Evolutionary conservation across 108 stramenopile genomes (phyloP), one percentile per base, ranked within the genome.

Genomic region (Pseudonitzschia pungens): DNA sequence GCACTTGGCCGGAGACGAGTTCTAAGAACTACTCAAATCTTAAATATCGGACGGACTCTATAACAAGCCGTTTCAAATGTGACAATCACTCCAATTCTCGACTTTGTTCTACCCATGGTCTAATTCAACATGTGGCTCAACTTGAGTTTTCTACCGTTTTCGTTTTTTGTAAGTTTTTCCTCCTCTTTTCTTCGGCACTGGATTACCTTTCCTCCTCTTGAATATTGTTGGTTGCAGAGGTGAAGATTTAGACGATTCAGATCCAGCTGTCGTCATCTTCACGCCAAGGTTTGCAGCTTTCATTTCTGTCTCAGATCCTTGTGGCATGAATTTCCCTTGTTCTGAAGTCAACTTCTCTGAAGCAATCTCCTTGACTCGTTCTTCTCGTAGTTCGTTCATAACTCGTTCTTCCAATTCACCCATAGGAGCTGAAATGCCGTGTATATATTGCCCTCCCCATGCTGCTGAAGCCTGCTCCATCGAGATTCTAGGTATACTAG

Each of bases 201-300:
- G 0, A 33, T 20, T n/a, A 18, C 60, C 33, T 62, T 40, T 62
- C 32, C 60, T 62, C 31, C 36, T 31, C 40, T 62, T 62, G 16
- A 74, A 67, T 22, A n/a, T 48, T 8, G 1, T 8, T 6, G 65
- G 54, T 20, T 74, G 41, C 28, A 74, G 29, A 6, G 15, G 18
- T 2, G 41, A 44, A 0, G 50, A 48, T 21, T 51, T 62, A 53
- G 52, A 24, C 32, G 33, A n/a, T 40, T 31, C 32, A 16, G 60
- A 6, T 40, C 33, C 15, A 12, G 33, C 40, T 16, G 60, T 33
- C 31, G 51, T 66, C 58, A 72, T 43, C n/a, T 54, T 50, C 3
- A 81, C 72, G 15, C 90, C 90, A 55, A 73, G 64, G 76, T 91
- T 91, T 32, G 89, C 89, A 24, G 87, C 87, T 66, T 90, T 86